Conservation (phyloP, 768 basidiomycete genomes). For the Favolaschia claudopus region DNA sequence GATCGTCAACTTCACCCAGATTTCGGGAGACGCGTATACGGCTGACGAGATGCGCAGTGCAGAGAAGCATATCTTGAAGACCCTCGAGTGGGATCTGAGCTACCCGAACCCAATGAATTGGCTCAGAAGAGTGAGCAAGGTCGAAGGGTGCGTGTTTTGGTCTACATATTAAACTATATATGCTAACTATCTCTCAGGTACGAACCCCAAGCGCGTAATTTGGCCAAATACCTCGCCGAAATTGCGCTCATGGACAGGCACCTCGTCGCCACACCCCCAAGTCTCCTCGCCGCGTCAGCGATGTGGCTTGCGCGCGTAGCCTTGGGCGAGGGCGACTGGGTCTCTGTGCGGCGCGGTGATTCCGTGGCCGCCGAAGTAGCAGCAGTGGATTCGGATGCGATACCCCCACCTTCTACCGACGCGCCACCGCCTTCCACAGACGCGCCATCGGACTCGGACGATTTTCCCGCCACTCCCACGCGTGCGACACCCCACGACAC, state of each 20-base stretch:
- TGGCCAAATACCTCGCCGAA: slow-evolving; percentile 92
- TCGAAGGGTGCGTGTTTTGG: too few relatives aligned
- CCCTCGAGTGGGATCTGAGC: slow-evolving; percentile 84
- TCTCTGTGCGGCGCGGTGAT: too few relatives aligned
- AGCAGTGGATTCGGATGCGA: too few relatives aligned
- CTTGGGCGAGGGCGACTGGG: slow-evolving; percentile 80
- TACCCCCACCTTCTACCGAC: too few relatives aligned
- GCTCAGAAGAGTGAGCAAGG: slow-evolving; percentile 89
- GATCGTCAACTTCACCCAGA: slow-evolving; percentile 78
- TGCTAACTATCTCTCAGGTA: too few relatives aligned
- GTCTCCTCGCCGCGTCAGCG: slow-evolving; percentile 81
- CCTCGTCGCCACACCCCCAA: slow-evolving; percentile 78
- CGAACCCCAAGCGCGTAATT: slow-evolving; percentile 82
- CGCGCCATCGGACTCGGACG: too few relatives aligned
- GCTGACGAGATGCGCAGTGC: slow-evolving; percentile 87
- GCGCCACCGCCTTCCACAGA: too few relatives aligned
- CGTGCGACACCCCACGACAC: too few relatives aligned
- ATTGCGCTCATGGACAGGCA: slow-evolving; percentile 83
- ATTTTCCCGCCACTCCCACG: too few relatives aligned
- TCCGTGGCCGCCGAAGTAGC: too few relatives aligned
- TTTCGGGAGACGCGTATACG: slow-evolving; percentile 79
- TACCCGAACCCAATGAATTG: slow-evolving; percentile 92
- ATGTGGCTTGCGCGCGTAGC: slow-evolving; percentile 87
- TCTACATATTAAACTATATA: too few relatives aligned
- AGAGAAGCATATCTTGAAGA: slow-evolving; percentile 87